Base-by-base conservation (phyloP, 139 green algal species). In the Micractinium conductrix region DNA sequence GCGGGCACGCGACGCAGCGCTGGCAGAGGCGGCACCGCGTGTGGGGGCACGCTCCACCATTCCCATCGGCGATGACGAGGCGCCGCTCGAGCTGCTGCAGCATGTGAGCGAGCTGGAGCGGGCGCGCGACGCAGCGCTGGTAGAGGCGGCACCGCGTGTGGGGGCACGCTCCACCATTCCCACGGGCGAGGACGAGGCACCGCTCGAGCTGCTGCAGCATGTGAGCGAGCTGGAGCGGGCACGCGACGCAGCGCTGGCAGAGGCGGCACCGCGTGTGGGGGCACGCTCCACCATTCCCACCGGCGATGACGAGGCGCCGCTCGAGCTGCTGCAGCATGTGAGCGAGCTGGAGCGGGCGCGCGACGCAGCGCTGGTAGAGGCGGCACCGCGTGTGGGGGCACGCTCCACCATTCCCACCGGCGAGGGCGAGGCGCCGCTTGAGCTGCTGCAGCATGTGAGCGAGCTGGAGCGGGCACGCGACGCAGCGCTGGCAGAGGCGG, bases 381-480 rank as follows among this genome's bases (percentile, higher is more conserved):
- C 70, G 40, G 70, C 70, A 8, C 70, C 70, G 14, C 70, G 70
- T 14, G 40, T 60, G 16, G 7, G 21, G 6, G 40, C 70, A 26
- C 12, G 38, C 7, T 10, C 21, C 16, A 24, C 40, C 16, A 53
- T 30, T n/a, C 70, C 21, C 55, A 63, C 21, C 55, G 9, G 21
- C 21, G 21, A 63, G 9, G 55, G 28, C 21, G 55, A 63, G 55
- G 55, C 70, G 40, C 37, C 14, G 69, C 38, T 28, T 37, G 69
- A 48, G 37, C 69, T 28, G 69, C 37, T 37, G 9, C 35, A 42
- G 30, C 12, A 14, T 14, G 19, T 37, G 69, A 75, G 37, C 7
- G n/a, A 37, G 73, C 79, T 83, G 69, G 85, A 88, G 53, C 30
- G 30, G 12, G 62, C 67, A 33, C 73, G 26, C n/a, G 78, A 79